Conservation (phyloP, 2,329 filamentous ascomycete species). For the Claviceps sp. region DNA sequence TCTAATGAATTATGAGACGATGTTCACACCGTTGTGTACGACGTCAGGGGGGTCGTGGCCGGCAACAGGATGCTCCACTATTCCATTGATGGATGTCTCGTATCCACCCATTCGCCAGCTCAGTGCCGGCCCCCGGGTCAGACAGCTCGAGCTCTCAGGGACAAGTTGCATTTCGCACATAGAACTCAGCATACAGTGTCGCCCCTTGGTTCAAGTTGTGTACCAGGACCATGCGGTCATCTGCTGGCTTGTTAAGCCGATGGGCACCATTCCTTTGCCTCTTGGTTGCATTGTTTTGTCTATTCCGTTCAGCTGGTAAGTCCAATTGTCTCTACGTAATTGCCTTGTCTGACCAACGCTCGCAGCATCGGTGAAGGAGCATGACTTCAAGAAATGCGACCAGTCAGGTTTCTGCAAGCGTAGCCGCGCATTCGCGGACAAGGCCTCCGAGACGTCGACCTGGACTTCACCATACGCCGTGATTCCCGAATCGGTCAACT, state of each 20-base stretch:
- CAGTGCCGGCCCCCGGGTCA: neutral
- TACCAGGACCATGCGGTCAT: constrained; percentile 34
- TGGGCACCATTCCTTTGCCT: constrained; percentile 55
- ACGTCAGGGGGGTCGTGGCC: neutral
- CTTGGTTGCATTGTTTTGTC: constrained; percentile 41
- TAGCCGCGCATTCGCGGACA: constrained; percentile 80
- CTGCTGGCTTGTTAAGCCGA: constrained; percentile 36
- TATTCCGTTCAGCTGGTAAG: constrained; percentile 54
- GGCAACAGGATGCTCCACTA: constrained; percentile 2
- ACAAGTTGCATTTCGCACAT: constrained; percentile 6
- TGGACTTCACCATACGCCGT: constrained; percentile 78
- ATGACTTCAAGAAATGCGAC: constrained; percentile 93
- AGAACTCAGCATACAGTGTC: neutral
- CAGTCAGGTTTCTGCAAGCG: constrained; percentile 97
- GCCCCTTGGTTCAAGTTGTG: constrained; percentile 6
- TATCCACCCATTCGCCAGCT: constrained; percentile 2
- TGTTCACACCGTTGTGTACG: neutral
- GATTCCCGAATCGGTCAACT: constrained; percentile 54
- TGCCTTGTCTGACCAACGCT: neutral
- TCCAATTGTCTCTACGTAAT: neutral
- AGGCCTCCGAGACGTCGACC: constrained; percentile 48
- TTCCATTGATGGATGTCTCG: neutral
- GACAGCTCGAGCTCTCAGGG: constrained; percentile 1
- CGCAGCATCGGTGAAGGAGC: constrained; percentile 74
- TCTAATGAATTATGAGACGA: neutral